Base-by-base conservation (phyloP, 1,284 basidiomycete species). In the Heliocybe sulcata region DNA sequence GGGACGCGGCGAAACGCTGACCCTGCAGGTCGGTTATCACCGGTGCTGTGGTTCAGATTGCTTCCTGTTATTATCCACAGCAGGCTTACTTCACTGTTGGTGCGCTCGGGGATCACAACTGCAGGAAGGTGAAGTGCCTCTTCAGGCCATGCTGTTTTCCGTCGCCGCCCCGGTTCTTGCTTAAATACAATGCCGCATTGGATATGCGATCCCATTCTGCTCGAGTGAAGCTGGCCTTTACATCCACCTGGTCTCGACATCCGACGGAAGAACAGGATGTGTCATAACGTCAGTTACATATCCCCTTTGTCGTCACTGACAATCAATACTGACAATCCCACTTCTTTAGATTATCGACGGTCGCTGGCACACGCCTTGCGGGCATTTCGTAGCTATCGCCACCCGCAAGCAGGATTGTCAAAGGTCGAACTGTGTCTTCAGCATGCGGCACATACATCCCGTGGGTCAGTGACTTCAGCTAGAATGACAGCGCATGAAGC, bases 311-410 rank as follows among this genome's bases (percentile, higher is more conserved):
- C 19, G 9, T 19, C 9, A 20, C 45, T 25, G 23, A 20, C 45
- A 47, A 10, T 20, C 19, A 25, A 10, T 31, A 54, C 54, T 57
- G 35, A 56, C 52, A 33, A 23, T 51, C 55, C 27, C 52, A 57
- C 60, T 27, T 48, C 54, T 42, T 54, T 50, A 90, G 88, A 77
- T 90, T 60, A 82, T 88, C 60, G 88, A 91, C 65, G 88, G 89
- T 57, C 82, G 87, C 60, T 87, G 77, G 70, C 80, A 89, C 71
- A 81, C 81, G 14, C 67, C 69, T 54, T 91, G 88, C 68, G 77
- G 80, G n/a, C 87, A 91, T 68, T 90, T 91, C 67, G 72, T 82
- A 57, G 77, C 82, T 52, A 85, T 91, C 80, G 79, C 83, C 42
- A 88, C 88, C 22, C 78, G 76, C 55, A 69, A 78, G 50, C 77